Evolutionary conservation across 345 rosid species (phyloP).

Genomic region (Raphanus sativus): DNA sequence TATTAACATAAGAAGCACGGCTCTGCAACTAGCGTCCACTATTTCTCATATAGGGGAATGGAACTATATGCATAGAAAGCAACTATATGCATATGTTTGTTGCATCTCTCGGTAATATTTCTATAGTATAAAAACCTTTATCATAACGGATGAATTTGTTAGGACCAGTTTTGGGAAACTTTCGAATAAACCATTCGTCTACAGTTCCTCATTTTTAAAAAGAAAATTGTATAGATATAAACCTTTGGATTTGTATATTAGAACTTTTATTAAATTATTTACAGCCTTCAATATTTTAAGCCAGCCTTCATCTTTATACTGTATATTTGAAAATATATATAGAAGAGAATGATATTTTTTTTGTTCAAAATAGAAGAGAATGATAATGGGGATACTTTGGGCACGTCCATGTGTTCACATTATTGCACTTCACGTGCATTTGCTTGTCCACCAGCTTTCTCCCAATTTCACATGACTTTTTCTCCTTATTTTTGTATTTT

Average conservation of each 20-base stretch:
- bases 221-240: too few species aligned
- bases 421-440: constrained; percentile 43
- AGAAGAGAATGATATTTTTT: too few species aligned
- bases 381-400: constrained; percentile 38
- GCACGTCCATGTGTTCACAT: constrained; percentile 41
- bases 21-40: background rate
- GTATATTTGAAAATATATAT: too few species aligned
- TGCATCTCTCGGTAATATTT: background rate
- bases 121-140: background rate
- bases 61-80: background rate
- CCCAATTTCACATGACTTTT: constrained; percentile 35
- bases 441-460: constrained; percentile 43
- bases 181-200: too few species aligned
- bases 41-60: background rate
- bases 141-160: background rate
- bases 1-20: background rate
- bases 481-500: background rate
- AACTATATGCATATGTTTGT: background rate
- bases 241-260: too few species aligned
- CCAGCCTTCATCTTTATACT: too few species aligned
- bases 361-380: constrained; percentile 3
- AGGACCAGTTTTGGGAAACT: too few species aligned
- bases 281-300: too few species aligned
- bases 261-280: too few species aligned
- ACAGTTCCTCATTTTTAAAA: too few species aligned